Conservation (phyloP, 441 rosid species). For the Mallotus repandus region DNA sequence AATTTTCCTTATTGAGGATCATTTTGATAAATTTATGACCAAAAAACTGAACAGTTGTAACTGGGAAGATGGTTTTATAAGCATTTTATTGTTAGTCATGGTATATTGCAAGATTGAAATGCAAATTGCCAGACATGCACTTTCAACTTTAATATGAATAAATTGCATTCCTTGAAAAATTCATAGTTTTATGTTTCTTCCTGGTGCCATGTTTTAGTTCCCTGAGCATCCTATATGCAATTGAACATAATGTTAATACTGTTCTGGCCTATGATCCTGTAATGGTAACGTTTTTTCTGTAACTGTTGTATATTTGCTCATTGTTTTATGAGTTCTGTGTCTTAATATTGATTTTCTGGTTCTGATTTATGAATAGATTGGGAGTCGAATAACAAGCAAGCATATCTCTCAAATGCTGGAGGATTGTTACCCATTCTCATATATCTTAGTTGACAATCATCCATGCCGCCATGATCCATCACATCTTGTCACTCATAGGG, state of each 20-base stretch:
- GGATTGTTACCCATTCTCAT: slow-evolving; percentile 62
- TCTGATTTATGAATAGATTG: slow-evolving; percentile 59
- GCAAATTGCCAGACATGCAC: background rate
- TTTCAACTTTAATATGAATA: background rate
- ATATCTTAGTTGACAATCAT: slow-evolving; percentile 81
- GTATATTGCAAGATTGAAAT: background rate
- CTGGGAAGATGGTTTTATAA: background rate
- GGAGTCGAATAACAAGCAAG: slow-evolving; percentile 90
- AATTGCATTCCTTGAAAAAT: background rate
- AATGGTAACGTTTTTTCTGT: background rate
- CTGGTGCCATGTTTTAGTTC: background rate
- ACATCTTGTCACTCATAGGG: slow-evolving; percentile 89
- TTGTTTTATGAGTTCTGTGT: slow-evolving; percentile 8
- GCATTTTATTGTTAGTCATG: background rate
- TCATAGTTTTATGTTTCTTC: background rate
- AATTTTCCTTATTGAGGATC: background rate
- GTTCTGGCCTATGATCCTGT: background rate
- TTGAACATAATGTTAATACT: background rate
- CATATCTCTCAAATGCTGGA: slow-evolving; percentile 80
- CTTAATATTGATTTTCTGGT: slow-evolving; percentile 21
- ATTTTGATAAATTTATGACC: slow-evolving; percentile 5
- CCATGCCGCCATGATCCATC: slow-evolving; percentile 94
- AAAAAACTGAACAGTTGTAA: background rate
- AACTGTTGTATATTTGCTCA: slow-evolving; percentile 5
- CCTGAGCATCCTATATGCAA: background rate